Evolutionary conservation across 225 moss, liverwort and hornwort genomes (phyloP).

Genomic region (Physcomitrellopsis africana): DNA sequence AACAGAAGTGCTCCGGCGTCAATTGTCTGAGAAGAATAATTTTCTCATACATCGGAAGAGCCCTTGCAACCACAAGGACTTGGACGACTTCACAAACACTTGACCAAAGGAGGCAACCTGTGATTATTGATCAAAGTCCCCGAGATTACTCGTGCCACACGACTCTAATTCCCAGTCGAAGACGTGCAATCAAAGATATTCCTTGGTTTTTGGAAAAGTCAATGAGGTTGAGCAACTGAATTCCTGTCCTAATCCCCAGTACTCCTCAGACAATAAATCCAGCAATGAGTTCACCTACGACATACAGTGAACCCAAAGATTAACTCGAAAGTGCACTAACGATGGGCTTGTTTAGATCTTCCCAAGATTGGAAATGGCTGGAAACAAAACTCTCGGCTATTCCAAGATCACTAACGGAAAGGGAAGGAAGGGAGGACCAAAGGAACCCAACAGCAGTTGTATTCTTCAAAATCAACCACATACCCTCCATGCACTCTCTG

Average conservation of each 20-base stretch:
- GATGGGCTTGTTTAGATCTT: not conserved
- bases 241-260: conserved; percentile 21
- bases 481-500: not conserved
- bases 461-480: not conserved
- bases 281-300: not conserved
- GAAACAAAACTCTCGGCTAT: conserved; percentile 2
- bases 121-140: conserved; percentile 5
- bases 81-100: not conserved
- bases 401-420: not conserved
- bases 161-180: conserved; percentile 1
- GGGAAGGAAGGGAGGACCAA: not conserved
- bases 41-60: conserved; percentile 26
- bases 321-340: not conserved
- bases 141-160: not conserved
- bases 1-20: conserved; percentile 34
- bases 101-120: not conserved
- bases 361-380: not conserved
- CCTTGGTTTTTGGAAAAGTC: not conserved
- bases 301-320: not conserved
- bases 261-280: not conserved
- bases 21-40: conserved; percentile 23
- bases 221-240: conserved; percentile 1
- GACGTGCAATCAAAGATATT: not conserved
- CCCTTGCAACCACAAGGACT: conserved; percentile 1
- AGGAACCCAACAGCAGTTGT: not conserved